Conservation (phyloP, 1,284 basidiomycete genomes). For the Gomphus bonarii region DNA sequence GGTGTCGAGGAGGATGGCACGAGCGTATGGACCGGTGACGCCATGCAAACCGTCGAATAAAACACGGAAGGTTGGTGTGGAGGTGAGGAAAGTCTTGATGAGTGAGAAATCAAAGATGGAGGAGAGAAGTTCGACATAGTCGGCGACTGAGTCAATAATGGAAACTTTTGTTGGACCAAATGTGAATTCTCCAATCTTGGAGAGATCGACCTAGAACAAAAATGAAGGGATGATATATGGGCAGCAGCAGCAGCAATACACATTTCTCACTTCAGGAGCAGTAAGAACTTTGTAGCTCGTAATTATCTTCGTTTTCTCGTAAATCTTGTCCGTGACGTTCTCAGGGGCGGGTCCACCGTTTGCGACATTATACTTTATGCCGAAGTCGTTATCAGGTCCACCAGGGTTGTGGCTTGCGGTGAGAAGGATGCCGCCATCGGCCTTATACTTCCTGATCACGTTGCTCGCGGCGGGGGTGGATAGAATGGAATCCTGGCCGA, state of each 20-base stretch:
- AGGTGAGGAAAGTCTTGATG: constrained; percentile 84
- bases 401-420: constrained; percentile 99
- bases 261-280: constrained; percentile 54
- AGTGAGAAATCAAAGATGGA: constrained; percentile 91
- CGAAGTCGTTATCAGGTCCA: constrained; percentile 95
- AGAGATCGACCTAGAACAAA: constrained; percentile 62
- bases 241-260: background rate
- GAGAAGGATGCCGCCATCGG: constrained; percentile 92
- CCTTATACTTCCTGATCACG: constrained; percentile 92
- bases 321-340: constrained; percentile 89
- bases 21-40: constrained; percentile 95
- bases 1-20: constrained; percentile 76
- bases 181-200: constrained; percentile 68
- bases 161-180: constrained; percentile 82
- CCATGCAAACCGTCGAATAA: constrained; percentile 96
- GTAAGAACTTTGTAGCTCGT: constrained; percentile 80
- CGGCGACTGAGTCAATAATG: constrained; percentile 90
- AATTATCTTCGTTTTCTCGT: constrained; percentile 83
- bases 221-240: background rate
- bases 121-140: constrained; percentile 81
- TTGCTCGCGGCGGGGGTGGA: constrained; percentile 97
- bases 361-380: constrained; percentile 97
- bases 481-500: constrained; percentile 85
- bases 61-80: constrained; percentile 64
- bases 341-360: constrained; percentile 98